Conservation (phyloP, 208 protist genomes). For the Spongospora subterranea region DNA sequence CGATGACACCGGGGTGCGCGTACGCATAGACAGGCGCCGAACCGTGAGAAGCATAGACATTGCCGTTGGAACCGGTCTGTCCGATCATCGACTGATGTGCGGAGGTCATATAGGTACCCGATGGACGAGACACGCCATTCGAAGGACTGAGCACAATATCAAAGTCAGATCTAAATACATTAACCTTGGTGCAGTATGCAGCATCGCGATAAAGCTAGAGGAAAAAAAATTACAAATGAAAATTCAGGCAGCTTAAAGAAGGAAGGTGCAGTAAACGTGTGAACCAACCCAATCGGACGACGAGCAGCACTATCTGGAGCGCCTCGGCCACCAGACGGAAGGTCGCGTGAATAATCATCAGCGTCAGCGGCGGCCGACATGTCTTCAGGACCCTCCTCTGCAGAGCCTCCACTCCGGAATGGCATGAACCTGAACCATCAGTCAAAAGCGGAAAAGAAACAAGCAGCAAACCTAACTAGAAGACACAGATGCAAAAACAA, state of each 20-base stretch:
- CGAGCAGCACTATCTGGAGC: background rate
- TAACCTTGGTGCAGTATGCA: too few species aligned
- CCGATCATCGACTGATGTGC: background rate
- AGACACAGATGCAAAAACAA: too few species aligned
- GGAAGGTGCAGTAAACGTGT: too few species aligned
- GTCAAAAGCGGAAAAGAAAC: too few species aligned
- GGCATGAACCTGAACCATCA: too few species aligned
- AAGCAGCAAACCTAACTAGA: too few species aligned
- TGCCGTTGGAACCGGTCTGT: background rate
- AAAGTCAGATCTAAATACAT: too few species aligned
- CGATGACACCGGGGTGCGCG: slow-evolving; percentile 32
- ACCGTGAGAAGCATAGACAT: slow-evolving; percentile 12
- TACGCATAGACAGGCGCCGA: slow-evolving; percentile 19
- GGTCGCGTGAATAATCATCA: background rate
- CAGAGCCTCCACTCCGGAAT: background rate
- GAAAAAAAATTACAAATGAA: too few species aligned
- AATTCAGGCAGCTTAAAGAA: too few species aligned
- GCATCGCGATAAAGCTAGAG: too few species aligned
- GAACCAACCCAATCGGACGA: background rate
- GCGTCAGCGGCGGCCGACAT: too few species aligned
- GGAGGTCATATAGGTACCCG: slow-evolving; percentile 5
- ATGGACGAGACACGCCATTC: background rate
- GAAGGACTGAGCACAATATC: too few species aligned
- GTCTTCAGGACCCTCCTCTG: background rate
- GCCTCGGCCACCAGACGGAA: background rate